Evolutionary conservation across 2,329 filamentous ascomycete species (phyloP).

Genomic region (Sarocladium kiliense): DNA sequence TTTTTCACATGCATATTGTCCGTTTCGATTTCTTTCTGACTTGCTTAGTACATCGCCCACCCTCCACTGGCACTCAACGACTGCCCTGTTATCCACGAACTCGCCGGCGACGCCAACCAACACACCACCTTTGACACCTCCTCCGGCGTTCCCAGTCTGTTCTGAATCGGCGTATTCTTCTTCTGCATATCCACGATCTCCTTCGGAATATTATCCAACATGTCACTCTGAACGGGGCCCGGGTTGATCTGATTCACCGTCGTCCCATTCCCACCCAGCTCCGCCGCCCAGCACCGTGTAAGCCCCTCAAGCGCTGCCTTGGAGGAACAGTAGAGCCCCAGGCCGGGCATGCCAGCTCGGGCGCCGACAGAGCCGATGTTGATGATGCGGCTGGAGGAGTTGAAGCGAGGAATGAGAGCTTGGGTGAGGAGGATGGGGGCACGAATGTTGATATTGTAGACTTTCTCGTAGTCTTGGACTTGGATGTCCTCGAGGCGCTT

Average conservation of each 20-base stretch:
- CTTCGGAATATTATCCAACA: conserved; percentile 47
- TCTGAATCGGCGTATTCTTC: conserved; percentile 43
- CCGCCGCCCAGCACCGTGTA: conserved; percentile 53
- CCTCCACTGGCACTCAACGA: conserved; percentile 47
- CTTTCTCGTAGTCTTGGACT: conserved; percentile 42
- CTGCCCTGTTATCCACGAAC: conserved; percentile 49
- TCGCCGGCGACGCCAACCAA: conserved; percentile 46
- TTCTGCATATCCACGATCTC: conserved; percentile 44
- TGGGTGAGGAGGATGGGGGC: conserved; percentile 49
- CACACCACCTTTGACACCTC: conserved; percentile 53
- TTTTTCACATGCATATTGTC: too few relatives aligned
- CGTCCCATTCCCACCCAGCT: conserved; percentile 50
- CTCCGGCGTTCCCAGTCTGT: conserved; percentile 43
- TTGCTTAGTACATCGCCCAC: conserved; percentile 12
- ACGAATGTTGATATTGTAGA: conserved; percentile 55
- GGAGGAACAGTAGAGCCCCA: conserved; percentile 48
- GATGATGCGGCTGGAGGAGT: conserved; percentile 43
- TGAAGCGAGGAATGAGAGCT: conserved; percentile 46
- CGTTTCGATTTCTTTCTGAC: too few relatives aligned
- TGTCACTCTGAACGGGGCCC: conserved; percentile 53
- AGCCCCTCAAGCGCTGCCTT: conserved; percentile 58
- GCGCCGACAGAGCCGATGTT: conserved; percentile 53
- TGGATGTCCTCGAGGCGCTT: conserved; percentile 35
- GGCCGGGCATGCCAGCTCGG: conserved; percentile 36
- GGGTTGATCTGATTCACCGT: conserved; percentile 58